phyloP scores from a whole-genome alignment of 768 basidiomycete genomes.

The Lentinus brumalis region DNA sequence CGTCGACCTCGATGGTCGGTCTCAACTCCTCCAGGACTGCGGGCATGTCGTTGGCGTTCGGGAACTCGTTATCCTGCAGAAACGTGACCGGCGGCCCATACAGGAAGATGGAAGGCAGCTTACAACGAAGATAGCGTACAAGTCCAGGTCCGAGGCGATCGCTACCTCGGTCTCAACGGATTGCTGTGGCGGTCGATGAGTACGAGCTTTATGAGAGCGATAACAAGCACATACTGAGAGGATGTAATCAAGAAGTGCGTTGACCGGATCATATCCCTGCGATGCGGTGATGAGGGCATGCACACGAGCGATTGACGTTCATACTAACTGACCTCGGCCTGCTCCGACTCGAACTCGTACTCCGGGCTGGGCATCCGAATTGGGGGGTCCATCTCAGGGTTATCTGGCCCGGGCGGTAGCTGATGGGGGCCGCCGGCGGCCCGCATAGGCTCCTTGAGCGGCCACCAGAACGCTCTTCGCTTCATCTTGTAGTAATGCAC shows the following conservation, averaged over 20 bases:
- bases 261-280: not conserved
- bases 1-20: not conserved
- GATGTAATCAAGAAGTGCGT: not conserved
- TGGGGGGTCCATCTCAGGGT: not conserved
- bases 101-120: not conserved
- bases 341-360: not conserved
- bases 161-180: conserved; percentile 18
- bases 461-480: not conserved
- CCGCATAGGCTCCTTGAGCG: not conserved
- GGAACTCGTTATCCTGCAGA: not conserved
- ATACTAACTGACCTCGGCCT: no score
- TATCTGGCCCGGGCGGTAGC: not conserved
- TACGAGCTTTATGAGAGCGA: not conserved
- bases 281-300: not conserved
- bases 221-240: not conserved
- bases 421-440: not conserved
- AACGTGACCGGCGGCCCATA: not conserved
- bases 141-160: conserved; percentile 19
- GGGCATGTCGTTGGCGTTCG: not conserved
- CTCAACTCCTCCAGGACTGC: not conserved
- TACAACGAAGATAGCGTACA: not conserved
- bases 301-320: no score
- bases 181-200: conserved; percentile 3
- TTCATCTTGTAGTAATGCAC: conserved; percentile 8
- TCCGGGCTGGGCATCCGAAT: not conserved